phyloP scores from a whole-genome alignment of 1,139 yeast species.

The Arxiozyma telluris region DNA sequence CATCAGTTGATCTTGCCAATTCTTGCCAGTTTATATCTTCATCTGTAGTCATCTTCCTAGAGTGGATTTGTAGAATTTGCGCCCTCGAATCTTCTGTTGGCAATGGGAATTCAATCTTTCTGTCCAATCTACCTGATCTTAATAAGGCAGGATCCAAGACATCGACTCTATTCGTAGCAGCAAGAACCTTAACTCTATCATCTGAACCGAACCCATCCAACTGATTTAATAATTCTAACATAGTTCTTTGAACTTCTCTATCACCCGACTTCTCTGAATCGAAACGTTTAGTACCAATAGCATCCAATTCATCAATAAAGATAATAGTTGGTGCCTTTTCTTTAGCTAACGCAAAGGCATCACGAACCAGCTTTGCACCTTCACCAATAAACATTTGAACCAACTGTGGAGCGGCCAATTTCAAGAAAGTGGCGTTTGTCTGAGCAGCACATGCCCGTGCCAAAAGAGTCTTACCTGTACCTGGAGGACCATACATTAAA shows the following conservation, averaged over 20 bases:
- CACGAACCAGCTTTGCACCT: slow-evolving; percentile 96
- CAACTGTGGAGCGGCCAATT: slow-evolving; percentile 95
- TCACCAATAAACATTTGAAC: slow-evolving; percentile 99
- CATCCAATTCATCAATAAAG: slow-evolving; percentile 95
- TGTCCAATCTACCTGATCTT: slow-evolving; percentile 94
- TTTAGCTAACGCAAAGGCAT: slow-evolving; percentile 96
- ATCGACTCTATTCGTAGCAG: slow-evolving; percentile 97
- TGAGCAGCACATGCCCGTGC: slow-evolving; percentile 99
- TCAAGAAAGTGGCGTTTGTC: slow-evolving; percentile 94
- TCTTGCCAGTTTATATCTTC: slow-evolving; percentile 96
- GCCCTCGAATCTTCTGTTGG: slow-evolving; percentile 98
- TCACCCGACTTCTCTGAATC: slow-evolving; percentile 97
- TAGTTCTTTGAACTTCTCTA: slow-evolving; percentile 97
- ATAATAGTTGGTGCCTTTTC: slow-evolving; percentile 98
- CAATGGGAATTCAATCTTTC: slow-evolving; percentile 94
- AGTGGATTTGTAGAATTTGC: slow-evolving; percentile 90
- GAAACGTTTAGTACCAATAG: slow-evolving; percentile 96
- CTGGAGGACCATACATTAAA: slow-evolving; percentile 98
- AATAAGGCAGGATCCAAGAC: slow-evolving; percentile 94
- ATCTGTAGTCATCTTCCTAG: slow-evolving; percentile 92
- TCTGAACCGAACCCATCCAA: slow-evolving; percentile 98
- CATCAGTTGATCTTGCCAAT: slow-evolving; percentile 94
- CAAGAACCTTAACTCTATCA: slow-evolving; percentile 92
- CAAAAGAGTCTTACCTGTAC: slow-evolving; percentile 93
- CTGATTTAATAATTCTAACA: slow-evolving; percentile 94